These are phyloP conservation scores for Bromus sterilis DNA, from an alignment of 176 grass and related monocot species.

Conservation along the genomic window DNA sequence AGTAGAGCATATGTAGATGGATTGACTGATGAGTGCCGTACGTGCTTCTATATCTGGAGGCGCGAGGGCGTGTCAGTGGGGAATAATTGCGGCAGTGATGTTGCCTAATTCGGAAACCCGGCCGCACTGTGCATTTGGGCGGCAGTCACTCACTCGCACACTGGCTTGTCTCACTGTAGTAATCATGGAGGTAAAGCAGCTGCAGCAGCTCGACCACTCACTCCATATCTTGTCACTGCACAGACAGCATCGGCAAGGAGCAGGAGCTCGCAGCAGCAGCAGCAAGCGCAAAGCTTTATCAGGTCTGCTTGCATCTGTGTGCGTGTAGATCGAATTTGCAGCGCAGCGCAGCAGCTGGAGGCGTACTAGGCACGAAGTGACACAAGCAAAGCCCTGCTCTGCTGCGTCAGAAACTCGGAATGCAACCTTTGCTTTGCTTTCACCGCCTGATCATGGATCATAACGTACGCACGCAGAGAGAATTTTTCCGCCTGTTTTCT, in stretches of 20 bases:
- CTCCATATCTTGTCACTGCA: background rate
- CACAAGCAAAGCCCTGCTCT: background rate
- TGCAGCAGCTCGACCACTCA: background rate
- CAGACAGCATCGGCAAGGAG: background rate
- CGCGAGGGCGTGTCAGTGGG: background rate
- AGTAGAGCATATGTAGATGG: background rate
- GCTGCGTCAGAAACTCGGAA: too few species aligned
- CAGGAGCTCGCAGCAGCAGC: background rate
- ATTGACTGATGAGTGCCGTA: background rate
- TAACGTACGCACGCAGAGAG: background rate
- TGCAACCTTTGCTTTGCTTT: background rate
- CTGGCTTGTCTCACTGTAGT: background rate
- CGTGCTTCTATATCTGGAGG: background rate
- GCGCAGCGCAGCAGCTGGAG: background rate
- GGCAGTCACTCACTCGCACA: background rate
- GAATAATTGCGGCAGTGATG: conserved; percentile 4
- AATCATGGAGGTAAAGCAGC: conserved; percentile 1
- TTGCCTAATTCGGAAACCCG: conserved; percentile 8
- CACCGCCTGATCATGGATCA: background rate
- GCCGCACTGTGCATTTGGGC: background rate
- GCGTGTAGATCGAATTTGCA: background rate
- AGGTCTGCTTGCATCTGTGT: background rate
- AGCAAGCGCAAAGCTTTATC: background rate
- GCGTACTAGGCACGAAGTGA: background rate
- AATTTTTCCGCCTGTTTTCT: conserved; percentile 18